Base-by-base conservation (phyloP, 306 rosid genomes). In the Pyrus pyrifolia region DNA sequence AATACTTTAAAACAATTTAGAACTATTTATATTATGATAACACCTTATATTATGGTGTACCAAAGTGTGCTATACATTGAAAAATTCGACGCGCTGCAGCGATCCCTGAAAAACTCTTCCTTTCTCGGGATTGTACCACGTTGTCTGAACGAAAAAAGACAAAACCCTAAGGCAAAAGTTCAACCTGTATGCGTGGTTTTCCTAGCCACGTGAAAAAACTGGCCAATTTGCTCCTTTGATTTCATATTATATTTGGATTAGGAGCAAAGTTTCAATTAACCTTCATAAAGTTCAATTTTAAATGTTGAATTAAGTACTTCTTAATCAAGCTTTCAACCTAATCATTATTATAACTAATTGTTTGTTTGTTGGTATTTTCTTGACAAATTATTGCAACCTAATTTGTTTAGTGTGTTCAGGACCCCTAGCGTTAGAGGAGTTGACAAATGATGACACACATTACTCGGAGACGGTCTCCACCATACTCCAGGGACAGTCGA, bases 391-490 rank as follows among this genome's bases (percentile, higher is more conserved):
- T 25, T 5, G 17, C 1, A 67, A 40, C 11, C 51, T 17, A 65
- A 31, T 31, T 4, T 49, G 55, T 49, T 17, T 49, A 21, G 55
- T 49, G 21, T 15, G 55, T 49, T 15, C 38, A 81, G 79, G 79
- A 78, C 80, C 59, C 13, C 22, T 81, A 9, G 55, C 80, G 3
- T 38, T 85, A 17, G 96, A 93, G 38, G 96, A 86, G 2, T 67
- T 88, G 73, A 83, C 83, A 4, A 88, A 84, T 53, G 97, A 95
- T 70, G 99, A 89, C 82, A 87, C 86, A 11, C 96, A 87, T 80
- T 95, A 92, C 83, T 89, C 98, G 40, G 82, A 91, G 82, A 92
- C 96, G 0, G 93, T 95, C 45, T 87, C 97, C 19, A 83, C 85
- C 74, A 68, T 95, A 59, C 96, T 95, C 63, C 90, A 86, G 38